These are phyloP conservation scores for Oryza meyeriana DNA, from an alignment of 176 grass and related monocot species.

Conservation along the genomic window DNA sequence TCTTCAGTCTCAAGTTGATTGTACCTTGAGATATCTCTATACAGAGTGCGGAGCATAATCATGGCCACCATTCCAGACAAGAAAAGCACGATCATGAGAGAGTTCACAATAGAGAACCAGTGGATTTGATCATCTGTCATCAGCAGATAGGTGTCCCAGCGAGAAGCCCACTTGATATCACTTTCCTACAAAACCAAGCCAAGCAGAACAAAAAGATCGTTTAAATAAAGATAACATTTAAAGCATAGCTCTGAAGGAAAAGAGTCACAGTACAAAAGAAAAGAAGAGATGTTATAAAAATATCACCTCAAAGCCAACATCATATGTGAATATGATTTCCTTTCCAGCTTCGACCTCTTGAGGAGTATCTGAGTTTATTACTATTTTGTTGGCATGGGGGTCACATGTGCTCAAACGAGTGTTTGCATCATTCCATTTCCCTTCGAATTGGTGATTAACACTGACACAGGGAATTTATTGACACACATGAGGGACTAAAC, in stretches of 20 bases:
- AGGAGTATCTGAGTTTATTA: slow-evolving; percentile 34
- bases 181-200: slow-evolving; percentile 30
- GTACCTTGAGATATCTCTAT: slow-evolving; percentile 42
- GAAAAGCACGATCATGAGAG: slow-evolving; percentile 47
- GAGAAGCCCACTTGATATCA: slow-evolving; percentile 47
- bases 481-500: neutral
- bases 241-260: neutral
- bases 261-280: neutral
- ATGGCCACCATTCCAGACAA: slow-evolving; percentile 47
- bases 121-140: slow-evolving; percentile 48
- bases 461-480: neutral
- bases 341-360: slow-evolving; percentile 33
- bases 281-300: neutral
- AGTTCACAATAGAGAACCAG: slow-evolving; percentile 50
- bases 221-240: neutral
- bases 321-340: slow-evolving; percentile 41
- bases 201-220: slow-evolving; percentile 1
- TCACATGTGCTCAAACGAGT: slow-evolving; percentile 35
- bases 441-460: slow-evolving; percentile 28
- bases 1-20: slow-evolving; percentile 42
- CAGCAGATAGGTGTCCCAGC: slow-evolving; percentile 40
- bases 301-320: slow-evolving; percentile 33
- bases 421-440: slow-evolving; percentile 18
- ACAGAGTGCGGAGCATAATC: slow-evolving; percentile 45
- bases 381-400: slow-evolving; percentile 32